Evolutionary conservation across 345 rosid species (phyloP).

Genomic region (Angophora floribunda): DNA sequence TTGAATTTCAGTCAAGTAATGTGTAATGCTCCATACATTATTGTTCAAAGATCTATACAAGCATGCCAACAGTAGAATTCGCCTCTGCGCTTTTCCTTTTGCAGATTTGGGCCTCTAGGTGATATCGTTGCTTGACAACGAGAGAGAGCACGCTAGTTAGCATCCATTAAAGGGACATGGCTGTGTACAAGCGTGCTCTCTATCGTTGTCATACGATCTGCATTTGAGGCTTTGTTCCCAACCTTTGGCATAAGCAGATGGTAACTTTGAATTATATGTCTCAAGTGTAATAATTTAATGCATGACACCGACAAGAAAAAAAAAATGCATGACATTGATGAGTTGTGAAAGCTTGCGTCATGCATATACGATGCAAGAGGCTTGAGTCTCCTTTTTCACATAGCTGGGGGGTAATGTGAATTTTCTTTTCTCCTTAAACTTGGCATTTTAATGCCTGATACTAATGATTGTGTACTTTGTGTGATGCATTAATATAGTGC

Average conservation of each 20-base stretch:
- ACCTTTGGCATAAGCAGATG: background rate
- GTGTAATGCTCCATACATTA: background rate
- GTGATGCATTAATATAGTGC: background rate
- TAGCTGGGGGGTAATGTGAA: background rate
- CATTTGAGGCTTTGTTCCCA: background rate
- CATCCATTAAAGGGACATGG: conserved; percentile 15
- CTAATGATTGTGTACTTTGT: background rate
- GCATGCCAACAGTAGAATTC: background rate
- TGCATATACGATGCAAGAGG: background rate
- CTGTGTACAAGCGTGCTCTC: conserved; percentile 29
- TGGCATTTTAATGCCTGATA: background rate
- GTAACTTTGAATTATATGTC: background rate
- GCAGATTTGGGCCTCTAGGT: background rate
- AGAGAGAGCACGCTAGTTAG: conserved; percentile 52
- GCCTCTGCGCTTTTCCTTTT: background rate
- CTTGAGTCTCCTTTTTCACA: background rate
- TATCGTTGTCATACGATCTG: conserved; percentile 19
- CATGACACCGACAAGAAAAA: too few species aligned
- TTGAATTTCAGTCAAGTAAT: background rate
- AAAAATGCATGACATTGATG: background rate
- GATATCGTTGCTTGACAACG: conserved; percentile 20
- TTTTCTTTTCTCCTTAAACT: background rate
- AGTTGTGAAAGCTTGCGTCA: background rate
- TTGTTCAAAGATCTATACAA: background rate
- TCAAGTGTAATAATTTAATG: background rate